Conservation (phyloP, 179 eudicot species). For the Gypsophila paniculata region DNA sequence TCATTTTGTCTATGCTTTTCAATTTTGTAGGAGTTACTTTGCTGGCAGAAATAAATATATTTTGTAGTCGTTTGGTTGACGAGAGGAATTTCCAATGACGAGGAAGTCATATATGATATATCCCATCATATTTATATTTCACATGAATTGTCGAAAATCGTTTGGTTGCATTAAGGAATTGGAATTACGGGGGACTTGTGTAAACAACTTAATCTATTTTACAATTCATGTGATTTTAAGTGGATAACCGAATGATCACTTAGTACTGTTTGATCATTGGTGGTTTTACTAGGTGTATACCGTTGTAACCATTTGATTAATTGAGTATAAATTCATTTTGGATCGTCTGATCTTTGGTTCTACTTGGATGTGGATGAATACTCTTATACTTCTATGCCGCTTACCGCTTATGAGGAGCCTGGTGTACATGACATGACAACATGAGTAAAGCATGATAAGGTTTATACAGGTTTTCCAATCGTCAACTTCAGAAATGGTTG, state of each 20-base stretch:
- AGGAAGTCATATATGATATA: too few species aligned
- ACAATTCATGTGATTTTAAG: too few species aligned
- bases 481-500: not conserved
- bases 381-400: too few species aligned
- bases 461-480: not conserved
- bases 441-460: not conserved
- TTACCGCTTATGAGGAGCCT: not conserved
- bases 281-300: not conserved
- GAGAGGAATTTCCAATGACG: too few species aligned
- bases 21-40: not conserved
- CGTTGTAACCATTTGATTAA: constrained; percentile 20
- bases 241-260: too few species aligned
- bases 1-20: not conserved
- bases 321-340: constrained; percentile 4
- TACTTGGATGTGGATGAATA: too few species aligned
- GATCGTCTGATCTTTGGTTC: not conserved
- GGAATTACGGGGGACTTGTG: too few species aligned
- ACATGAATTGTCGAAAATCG: too few species aligned
- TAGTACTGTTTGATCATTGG: not conserved
- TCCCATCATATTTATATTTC: too few species aligned
- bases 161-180: too few species aligned
- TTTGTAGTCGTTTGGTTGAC: too few species aligned
- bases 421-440: not conserved
- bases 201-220: too few species aligned
- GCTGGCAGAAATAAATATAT: not conserved